Evolutionary conservation across 768 basidiomycete genomes (phyloP), one percentile per base, ranked within the genome.

Genomic region (Pleurotus ostreatus): DNA sequence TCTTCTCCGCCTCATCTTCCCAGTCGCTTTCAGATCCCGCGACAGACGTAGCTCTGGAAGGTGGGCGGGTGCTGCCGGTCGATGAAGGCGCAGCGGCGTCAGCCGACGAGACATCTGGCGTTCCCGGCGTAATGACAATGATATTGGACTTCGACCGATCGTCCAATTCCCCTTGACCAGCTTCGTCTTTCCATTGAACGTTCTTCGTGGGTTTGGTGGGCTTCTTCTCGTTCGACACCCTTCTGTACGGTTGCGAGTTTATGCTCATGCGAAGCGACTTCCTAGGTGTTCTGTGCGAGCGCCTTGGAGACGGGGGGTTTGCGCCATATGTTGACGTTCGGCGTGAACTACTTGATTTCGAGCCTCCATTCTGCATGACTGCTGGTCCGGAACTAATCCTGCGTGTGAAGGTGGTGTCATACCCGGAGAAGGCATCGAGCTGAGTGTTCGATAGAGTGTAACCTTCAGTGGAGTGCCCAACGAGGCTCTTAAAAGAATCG

Each of bases 171-270:
- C 91, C 92, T 65, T 86, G 85, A n/a, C 91, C 91, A 5, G 78
- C 90, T 68, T 94, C 88, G 61, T 94, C 91, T 55, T 78, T 81
- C 92, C 92, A 94, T 65, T 94, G 89, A 3, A 94, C 89, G 53
- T 81, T 86, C 67, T 93, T 92, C 61, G 78, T 80, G 57, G 78
- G 69, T 59, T 82, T 84, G 56, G 72, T 65, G 48, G 72, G 75
- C 56, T 75, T 82, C 65, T 84, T 81, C 65, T 83, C 85, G 58
- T 87, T 85, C 1, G 86, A 83, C 15, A 78, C 75, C 52, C 83
- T 78, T 40, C 85, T 76, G 63, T 88, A 86, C 2, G 88, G 81
- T 45, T 81, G 79, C 12, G 79, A 70, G 26, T 74, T 69, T 20
- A 84, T 66, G 61, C 84, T 89, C 18, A 86, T 79, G n/a, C 88